Base-by-base conservation (phyloP, 1,284 basidiomycete species). In the Ustilago cynodontis region DNA sequence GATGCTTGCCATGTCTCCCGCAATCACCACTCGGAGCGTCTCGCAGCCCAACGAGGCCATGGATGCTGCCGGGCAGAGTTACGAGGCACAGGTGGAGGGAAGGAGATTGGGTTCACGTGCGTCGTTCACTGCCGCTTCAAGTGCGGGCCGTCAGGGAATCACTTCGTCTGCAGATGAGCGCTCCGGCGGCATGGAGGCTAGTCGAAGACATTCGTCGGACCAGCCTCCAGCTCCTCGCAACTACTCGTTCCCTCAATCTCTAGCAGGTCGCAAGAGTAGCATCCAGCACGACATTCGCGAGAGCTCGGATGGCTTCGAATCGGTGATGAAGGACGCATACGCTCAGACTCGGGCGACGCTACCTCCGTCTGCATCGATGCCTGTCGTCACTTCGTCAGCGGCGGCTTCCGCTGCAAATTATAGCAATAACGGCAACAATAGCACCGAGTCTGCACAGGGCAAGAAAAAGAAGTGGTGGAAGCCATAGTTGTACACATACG, bases 381-480 rank as follows among this genome's bases (percentile, higher is more conserved):
- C 69, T 1, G 18, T 57, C 1, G 50, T 54, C 22, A 28, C 39
- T 26, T 49, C 59, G n/a, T 52, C 59, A 26, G 49, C 53, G 13
- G 18, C 58, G 28, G 50, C 14, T 5, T 24, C 35, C 20, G 22
- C 52, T 16, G 55, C 52, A 3, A 60, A 50, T 24, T 37, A 35
- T 18, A 58, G 58, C 29, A 33, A 49, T 20, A 37, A 20, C 4
- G 24, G 8, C 8, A 29, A 29, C 31, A 18, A n/a, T 3, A 39
- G 18, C 22, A 35, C 26, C 3, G 62, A 59, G 16, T 18, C 28
- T 39, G 59, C 39, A n/a, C 52, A 59, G 45, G 54, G 14, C 41
- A 71, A 65, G 62, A 71, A 71, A 59, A 71, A 65, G 53, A 71
- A 62, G 39, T 71, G 69, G 69, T 71, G 69, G 69, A 71, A 71